Evolutionary conservation across 805 yeast genomes (phyloP).

Genomic region (Helenozyma baotianmanensis): DNA sequence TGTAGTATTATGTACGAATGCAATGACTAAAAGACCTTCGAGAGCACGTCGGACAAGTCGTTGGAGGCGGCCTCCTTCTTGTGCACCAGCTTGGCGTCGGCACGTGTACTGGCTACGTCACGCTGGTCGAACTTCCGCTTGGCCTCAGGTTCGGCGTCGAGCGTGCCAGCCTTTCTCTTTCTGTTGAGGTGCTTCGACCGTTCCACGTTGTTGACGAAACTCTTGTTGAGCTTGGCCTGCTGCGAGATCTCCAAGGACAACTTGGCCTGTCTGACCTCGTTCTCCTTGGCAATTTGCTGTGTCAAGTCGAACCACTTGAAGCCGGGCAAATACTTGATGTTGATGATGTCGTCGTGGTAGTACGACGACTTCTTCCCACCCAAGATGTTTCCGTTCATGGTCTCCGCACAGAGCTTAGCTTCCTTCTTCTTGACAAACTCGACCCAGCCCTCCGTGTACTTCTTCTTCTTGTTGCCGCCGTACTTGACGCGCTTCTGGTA

Average conservation of each 20-base stretch:
- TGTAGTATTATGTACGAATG: not conserved
- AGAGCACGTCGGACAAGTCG: conserved; percentile 46
- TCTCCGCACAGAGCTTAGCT: conserved; percentile 82
- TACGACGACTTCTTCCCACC: conserved; percentile 92
- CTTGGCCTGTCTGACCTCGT: conserved; percentile 82
- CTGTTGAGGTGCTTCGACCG: conserved; percentile 70
- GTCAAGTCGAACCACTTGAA: conserved; percentile 96
- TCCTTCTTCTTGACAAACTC: conserved; percentile 80
- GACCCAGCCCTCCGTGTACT: conserved; percentile 95
- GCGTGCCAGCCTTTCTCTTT: conserved; percentile 32
- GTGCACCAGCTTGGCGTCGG: conserved; percentile 49
- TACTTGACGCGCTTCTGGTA: conserved; percentile 67
- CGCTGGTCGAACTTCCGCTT: conserved; percentile 65
- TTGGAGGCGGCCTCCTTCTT: conserved; percentile 39
- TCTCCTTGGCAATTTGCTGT: conserved; percentile 86
- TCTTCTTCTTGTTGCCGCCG: conserved; percentile 89
- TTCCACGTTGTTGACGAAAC: conserved; percentile 79
- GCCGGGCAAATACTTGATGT: conserved; percentile 81
- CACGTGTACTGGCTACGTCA: conserved; percentile 60
- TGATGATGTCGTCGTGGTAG: conserved; percentile 91
- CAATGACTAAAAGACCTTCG: conserved; percentile 43
- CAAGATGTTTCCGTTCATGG: conserved; percentile 81
- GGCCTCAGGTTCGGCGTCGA: conserved; percentile 9
- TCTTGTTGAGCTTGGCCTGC: conserved; percentile 81
- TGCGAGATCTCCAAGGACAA: conserved; percentile 84